Base-by-base conservation (phyloP, 2,329 filamentous ascomycete genomes). In the Colletotrichum lindemuthianum region DNA sequence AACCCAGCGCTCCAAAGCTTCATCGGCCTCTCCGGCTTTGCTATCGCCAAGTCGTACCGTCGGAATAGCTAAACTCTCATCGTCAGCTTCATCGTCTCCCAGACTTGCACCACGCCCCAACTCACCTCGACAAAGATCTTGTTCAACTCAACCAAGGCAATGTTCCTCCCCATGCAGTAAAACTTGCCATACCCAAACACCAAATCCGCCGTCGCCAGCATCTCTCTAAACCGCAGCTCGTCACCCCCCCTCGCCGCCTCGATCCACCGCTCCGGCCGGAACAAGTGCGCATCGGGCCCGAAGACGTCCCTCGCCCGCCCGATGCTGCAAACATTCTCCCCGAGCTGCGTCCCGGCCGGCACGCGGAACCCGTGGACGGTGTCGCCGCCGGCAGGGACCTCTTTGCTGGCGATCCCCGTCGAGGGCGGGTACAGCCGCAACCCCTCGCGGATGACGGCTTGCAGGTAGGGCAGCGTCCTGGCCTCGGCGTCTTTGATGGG, bases 391-490 rank as follows among this genome's bases (percentile, higher is more conserved):
- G 67, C 41, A 0, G 84, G 84, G 0, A 86, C 83, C 15, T 81
- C 71, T 0, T 86, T 82, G 70, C 85, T 82, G 4, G 86, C 74
- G 6, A 79, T 70, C 59, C 84, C 77, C 6, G 77, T 79, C 2
- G 85, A 76, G 1, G 76, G 78, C 1, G 85, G 83, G 66, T 85
- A 81, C 9, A 86, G 71, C 3, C 85, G 79, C 68, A 83, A 73
- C 0, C 80, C 79, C 69, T 88, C 86, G 24, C 79, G 81, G 13
- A 88, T 77, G 3, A 84, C 80, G 4, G 84, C 84, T 39, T 82
- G 76, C 3, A 87, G 78, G 69, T 86, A 83, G 12, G 73, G 75
- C 36, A 78, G 72, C 34, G 69, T 70, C 32, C 67, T 74, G 32
- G 73, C 76, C 66, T 82, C 76, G 0, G 72, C 69, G 44, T 81